Base-by-base conservation (phyloP, 192 early-diverging fungal species). In the Irineochytrium annulatum region DNA sequence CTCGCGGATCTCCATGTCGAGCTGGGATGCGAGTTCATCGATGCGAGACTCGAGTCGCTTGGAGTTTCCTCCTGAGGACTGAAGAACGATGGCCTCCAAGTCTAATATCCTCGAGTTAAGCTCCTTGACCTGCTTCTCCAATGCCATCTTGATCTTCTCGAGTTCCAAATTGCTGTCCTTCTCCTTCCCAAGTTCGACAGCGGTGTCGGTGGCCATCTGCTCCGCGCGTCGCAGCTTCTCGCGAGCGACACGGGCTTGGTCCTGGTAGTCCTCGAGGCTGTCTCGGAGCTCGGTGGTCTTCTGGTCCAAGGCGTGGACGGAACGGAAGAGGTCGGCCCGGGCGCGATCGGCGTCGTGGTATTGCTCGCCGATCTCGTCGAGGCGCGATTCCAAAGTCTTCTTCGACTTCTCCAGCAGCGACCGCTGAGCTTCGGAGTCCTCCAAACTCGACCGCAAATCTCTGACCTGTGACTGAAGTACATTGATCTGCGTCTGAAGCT, bases 121-220 rank as follows among this genome's bases (percentile, higher is more conserved):
- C 69, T 92, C 89, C 62, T 90, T 90, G 49, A 91, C 73, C 57
- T 87, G 82, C 70, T 90, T 92, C 63, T 95, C 91, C n/a, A 93
- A 76, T 17, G 63, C 52, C 33, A 79, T 67, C 78, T 90, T 81
- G 31, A 71, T 55, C 37, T 77, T 72, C 58, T 86, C 79, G 6
- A 82, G 68, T 11, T 86, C 81, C 55, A 85, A 70, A 17, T 57
- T 55, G 3, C 55, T 20, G 22, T 77, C 78, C 27, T 64, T 79
- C 59, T 89, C 89, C 70, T 90, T 93, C 55, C 77, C 77, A 17
- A 95, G 73, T 44, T 90, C 88, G 19, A 79, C 79, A 60, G 87
- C 81, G 39, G 82, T 73, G 43, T 88, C 82, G 2, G 73, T 59
- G 33, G 84, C 69, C 54, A 78, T 79, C 62, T 86, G 67, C 76